Conservation (phyloP, 2,329 filamentous ascomycete genomes). For the Trichoderma lentiforme region DNA sequence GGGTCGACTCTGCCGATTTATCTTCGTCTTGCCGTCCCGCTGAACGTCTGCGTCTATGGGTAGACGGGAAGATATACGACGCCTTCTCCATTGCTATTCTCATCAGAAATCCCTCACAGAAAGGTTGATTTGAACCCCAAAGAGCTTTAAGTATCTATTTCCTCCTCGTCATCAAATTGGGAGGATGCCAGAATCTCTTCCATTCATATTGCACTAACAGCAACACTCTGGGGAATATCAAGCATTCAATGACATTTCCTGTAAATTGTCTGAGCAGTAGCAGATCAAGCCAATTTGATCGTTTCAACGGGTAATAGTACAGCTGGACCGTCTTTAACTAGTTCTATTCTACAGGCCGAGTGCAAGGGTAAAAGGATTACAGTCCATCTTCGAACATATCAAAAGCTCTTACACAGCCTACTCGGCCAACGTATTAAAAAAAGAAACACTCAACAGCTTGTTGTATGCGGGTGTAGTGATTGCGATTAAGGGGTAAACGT, state of each 20-base stretch:
- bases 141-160: not conserved
- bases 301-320: not conserved
- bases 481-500: too few species aligned
- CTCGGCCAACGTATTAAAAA: not conserved
- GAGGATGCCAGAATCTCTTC: rapidly evolving
- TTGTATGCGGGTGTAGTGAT: too few species aligned
- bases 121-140: not conserved
- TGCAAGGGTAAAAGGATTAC: not conserved
- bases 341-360: not conserved
- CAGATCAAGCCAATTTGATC: not conserved
- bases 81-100: not conserved
- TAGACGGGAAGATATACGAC: not conserved
- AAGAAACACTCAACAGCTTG: not conserved
- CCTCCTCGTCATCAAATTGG: not conserved
- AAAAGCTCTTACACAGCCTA: not conserved
- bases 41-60: not conserved
- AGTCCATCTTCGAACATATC: not conserved
- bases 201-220: not conserved
- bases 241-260: not conserved
- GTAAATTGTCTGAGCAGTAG: not conserved
- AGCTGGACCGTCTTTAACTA: not conserved
- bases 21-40: not conserved
- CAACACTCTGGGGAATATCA: not conserved
- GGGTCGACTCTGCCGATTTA: not conserved
- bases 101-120: not conserved